Percentiles rank a stretch among this genome's conserved stretches.
phyloP scores from a whole-genome alignment of 2,329 filamentous ascomycete genomes.

The Fusarium sp. region DNA sequence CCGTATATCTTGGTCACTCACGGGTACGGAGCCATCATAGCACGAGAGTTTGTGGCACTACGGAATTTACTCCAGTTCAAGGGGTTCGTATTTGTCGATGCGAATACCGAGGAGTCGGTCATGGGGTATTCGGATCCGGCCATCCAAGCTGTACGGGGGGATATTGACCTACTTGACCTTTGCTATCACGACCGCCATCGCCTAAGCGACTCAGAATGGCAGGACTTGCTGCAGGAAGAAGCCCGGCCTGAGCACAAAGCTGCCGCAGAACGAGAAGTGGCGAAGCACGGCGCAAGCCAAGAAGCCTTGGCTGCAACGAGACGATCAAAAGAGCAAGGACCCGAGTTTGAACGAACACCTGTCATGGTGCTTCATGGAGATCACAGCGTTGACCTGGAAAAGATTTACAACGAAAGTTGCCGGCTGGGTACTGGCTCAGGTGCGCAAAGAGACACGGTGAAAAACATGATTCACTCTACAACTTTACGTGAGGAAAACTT shows the following conservation, averaged over 20 bases:
- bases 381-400: constrained; percentile 7
- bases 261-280: constrained; percentile 4
- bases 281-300: not conserved
- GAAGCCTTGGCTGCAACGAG: not conserved
- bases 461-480: not conserved
- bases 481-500: not conserved
- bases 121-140: not conserved
- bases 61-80: constrained; percentile 29
- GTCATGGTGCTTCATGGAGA: constrained; percentile 16
- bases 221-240: not conserved
- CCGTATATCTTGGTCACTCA: constrained; percentile 33
- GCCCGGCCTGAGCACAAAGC: not conserved
- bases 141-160: not conserved
- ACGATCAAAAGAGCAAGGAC: not conserved
- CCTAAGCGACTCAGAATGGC: not conserved
- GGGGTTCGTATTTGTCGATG: constrained; percentile 34
- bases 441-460: not conserved
- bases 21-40: constrained; percentile 2
- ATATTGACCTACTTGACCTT: constrained; percentile 4
- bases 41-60: constrained; percentile 17
- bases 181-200: constrained; percentile 11
- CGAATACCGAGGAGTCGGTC: constrained; percentile 5
- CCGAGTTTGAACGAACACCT: not conserved
- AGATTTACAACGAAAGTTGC: constrained; percentile 10
- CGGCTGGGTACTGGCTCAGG: constrained; percentile 3